A percentile compares a stretch with the other conserved stretches of the same genome.
Evolutionary conservation across 202 grass and related monocot species (phyloP).

Genomic region (Zizania palustris): DNA sequence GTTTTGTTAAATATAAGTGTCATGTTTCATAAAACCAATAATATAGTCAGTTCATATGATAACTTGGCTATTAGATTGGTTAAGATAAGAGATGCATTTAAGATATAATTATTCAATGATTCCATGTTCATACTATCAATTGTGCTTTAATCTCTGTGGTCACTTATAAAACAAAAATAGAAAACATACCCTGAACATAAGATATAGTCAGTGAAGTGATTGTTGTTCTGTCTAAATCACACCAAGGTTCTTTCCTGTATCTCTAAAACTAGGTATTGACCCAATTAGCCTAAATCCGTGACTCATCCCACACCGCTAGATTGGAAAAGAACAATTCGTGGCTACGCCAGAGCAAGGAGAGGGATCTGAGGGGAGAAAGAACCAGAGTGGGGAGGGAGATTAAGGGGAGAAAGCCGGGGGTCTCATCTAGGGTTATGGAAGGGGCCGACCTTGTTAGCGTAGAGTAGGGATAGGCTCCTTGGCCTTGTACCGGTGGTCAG

Average conservation of each 20-base stretch:
- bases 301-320: background rate
- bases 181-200: constrained; percentile 10
- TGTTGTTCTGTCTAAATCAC: constrained; percentile 11
- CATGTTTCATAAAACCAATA: no score
- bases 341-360: background rate
- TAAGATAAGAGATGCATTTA: no score
- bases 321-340: background rate
- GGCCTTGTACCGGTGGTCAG: constrained; percentile 83
- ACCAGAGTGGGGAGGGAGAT: constrained; percentile 6
- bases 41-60: no score
- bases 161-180: background rate
- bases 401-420: background rate
- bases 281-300: constrained; percentile 17
- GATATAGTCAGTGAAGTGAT: background rate
- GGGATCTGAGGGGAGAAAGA: no score
- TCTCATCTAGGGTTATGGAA: constrained; percentile 95
- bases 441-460: constrained; percentile 95
- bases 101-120: no score
- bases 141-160: no score
- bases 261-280: constrained; percentile 10
- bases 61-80: no score
- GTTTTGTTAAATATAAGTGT: no score
- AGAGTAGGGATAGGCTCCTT: constrained; percentile 74
- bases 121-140: no score
- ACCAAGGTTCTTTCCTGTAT: constrained; percentile 18